Percentiles rank a stretch among this genome's conserved stretches.
phyloP scores from a whole-genome alignment of 495 filamentous ascomycete species.

The Apiosordaria backusii region DNA sequence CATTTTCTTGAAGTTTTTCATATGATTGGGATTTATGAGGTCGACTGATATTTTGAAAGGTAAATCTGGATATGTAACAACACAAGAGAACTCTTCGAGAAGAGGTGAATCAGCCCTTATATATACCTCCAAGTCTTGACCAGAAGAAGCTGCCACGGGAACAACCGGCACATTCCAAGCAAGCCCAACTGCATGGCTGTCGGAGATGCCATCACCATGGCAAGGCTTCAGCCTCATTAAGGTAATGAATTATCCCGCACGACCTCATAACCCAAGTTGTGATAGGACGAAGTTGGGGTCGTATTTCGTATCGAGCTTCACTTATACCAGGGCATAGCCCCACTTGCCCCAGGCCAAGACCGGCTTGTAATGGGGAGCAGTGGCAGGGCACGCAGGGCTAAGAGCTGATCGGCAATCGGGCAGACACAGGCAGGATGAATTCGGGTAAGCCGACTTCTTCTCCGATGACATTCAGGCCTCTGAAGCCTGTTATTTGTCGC shows the following conservation, averaged over 20 bases:
- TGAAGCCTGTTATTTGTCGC: neutral
- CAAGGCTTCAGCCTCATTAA: neutral
- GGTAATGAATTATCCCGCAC: neutral
- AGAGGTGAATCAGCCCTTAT: too few species aligned
- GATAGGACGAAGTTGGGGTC: neutral
- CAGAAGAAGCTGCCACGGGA: neutral
- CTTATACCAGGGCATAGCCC: neutral
- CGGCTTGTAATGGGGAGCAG: neutral
- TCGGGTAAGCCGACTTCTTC: neutral
- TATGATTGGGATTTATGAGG: slow-evolving; percentile 2
- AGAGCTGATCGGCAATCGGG: neutral
- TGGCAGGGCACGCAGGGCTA: neutral
- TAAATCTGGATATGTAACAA: neutral
- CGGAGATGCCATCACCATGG: neutral
- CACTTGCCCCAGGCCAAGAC: neutral
- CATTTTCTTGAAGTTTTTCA: slow-evolving; percentile 8
- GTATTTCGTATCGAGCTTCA: neutral
- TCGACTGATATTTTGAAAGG: neutral
- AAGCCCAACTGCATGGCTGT: neutral
- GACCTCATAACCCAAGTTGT: neutral
- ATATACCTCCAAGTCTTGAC: neutral
- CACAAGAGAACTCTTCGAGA: neutral
- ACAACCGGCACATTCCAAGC: neutral
- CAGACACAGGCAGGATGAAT: neutral
- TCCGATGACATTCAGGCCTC: neutral